Conservation (phyloP, 2,329 filamentous ascomycete genomes). For the Trichophyton simii region DNA sequence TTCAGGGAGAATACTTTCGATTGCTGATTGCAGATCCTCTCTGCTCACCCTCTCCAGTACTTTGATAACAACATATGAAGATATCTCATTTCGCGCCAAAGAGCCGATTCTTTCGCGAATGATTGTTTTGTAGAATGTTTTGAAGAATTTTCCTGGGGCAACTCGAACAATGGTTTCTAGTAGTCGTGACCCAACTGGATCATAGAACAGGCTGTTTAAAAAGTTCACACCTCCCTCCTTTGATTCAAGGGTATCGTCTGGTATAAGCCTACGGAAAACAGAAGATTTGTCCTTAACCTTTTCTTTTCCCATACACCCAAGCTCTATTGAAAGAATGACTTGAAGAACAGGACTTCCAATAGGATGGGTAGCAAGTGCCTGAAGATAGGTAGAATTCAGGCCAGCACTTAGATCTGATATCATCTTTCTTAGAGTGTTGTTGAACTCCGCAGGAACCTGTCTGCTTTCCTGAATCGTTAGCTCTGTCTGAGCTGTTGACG, state of each 20-base stretch:
- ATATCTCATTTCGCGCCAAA: constrained; percentile 77
- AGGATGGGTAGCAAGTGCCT: constrained; percentile 74
- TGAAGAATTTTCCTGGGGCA: constrained; percentile 81
- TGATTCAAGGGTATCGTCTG: constrained; percentile 65
- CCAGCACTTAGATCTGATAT: constrained; percentile 62
- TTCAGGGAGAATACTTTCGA: constrained; percentile 59
- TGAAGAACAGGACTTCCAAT: constrained; percentile 91
- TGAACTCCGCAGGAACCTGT: constrained; percentile 67
- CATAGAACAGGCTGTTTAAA: constrained; percentile 76
- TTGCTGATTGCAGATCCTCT: constrained; percentile 65
- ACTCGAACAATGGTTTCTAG: constrained; percentile 74
- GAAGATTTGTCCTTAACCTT: constrained; percentile 53
- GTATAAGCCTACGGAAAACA: constrained; percentile 64
- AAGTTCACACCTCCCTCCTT: constrained; percentile 60
- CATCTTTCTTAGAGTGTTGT: constrained; percentile 64
- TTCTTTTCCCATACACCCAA: constrained; percentile 57
- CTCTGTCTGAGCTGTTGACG: constrained; percentile 40
- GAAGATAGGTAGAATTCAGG: constrained; percentile 67
- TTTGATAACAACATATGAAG: constrained; percentile 72
- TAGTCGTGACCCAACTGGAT: constrained; percentile 77
- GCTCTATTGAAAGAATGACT: constrained; percentile 73
- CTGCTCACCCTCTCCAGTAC: constrained; percentile 74
- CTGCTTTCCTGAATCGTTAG: constrained; percentile 34
- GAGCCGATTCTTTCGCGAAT: constrained; percentile 69
- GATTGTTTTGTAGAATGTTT: constrained; percentile 65